phyloP scores from a whole-genome alignment of 108 stramenopile species.

The Nannochloropsis gaditana region DNA sequence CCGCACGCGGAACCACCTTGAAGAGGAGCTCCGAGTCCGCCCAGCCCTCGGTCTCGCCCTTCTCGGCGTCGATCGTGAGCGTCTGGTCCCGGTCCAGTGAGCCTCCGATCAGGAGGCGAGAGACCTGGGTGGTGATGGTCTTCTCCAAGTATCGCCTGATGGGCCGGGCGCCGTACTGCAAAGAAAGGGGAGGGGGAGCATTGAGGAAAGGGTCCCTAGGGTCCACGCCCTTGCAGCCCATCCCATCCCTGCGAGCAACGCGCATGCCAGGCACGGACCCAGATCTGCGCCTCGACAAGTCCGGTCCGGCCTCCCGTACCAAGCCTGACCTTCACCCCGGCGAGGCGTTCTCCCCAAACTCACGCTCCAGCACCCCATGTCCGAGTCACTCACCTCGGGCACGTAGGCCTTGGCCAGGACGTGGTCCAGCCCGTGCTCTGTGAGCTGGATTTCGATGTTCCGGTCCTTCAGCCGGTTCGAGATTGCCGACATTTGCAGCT shows the following conservation, averaged over 20 bases:
- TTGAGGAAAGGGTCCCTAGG: no score
- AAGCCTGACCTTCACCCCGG: no score
- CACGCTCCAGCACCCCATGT: no score
- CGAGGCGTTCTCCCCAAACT: no score
- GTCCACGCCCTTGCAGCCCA: no score
- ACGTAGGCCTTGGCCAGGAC: conserved; percentile 33
- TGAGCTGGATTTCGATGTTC: conserved; percentile 23
- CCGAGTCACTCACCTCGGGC: neutral
- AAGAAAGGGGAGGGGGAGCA: no score
- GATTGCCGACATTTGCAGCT: conserved; percentile 22
- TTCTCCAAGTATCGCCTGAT: conserved; percentile 23
- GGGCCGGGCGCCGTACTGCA: conserved; percentile 39
- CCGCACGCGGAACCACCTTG: neutral
- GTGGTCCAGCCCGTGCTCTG: conserved; percentile 23
- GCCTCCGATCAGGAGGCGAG: neutral
- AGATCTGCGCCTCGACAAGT: no score
- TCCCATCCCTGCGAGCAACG: no score
- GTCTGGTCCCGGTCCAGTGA: conserved; percentile 4
- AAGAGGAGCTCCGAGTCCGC: neutral
- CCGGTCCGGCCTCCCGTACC: no score
- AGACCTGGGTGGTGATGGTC: conserved; percentile 21
- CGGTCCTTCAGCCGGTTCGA: conserved; percentile 23
- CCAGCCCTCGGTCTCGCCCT: neutral
- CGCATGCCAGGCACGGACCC: no score
- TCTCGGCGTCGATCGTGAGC: neutral